Conservation (phyloP, 1,139 yeast species). For the Saccharomyces hybrid region DNA sequence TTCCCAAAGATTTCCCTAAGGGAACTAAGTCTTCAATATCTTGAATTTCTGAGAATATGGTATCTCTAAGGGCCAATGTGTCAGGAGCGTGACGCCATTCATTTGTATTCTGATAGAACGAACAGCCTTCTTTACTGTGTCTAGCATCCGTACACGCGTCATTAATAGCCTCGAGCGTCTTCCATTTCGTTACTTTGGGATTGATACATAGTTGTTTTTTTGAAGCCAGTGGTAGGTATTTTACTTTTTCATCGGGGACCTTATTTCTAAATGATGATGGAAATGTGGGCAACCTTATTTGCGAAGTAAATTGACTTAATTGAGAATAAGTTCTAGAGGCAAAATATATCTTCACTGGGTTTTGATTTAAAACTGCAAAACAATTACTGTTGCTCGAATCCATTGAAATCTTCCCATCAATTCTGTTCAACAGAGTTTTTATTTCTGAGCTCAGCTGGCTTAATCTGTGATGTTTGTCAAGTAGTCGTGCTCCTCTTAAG, state of each 20-base stretch:
- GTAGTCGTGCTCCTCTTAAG: constrained; percentile 12
- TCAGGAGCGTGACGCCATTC: constrained; percentile 28
- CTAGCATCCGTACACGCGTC: constrained; percentile 79
- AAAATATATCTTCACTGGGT: constrained; percentile 50
- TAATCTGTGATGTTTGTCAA: constrained; percentile 16
- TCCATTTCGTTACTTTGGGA: constrained; percentile 45
- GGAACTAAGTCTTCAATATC: constrained; percentile 77
- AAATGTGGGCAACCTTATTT: constrained; percentile 54
- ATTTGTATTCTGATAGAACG: constrained; percentile 36
- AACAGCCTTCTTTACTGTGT: constrained; percentile 44
- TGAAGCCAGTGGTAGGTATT: constrained; percentile 68
- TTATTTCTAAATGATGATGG: constrained; percentile 49
- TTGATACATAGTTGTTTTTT: constrained; percentile 82
- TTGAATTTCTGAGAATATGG: constrained; percentile 51
- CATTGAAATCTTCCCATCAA: constrained; percentile 27
- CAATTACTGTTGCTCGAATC: constrained; percentile 4
- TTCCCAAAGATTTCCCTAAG: constrained; percentile 49
- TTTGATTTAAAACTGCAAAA: constrained; percentile 21
- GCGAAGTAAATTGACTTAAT: constrained; percentile 71
- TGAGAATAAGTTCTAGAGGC: constrained; percentile 93
- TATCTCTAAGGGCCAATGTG: constrained; percentile 51
- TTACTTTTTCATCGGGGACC: constrained; percentile 40
- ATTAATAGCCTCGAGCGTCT: constrained; percentile 51
- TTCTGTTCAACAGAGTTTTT: constrained; percentile 36
- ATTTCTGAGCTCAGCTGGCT: constrained; percentile 39